phyloP scores from a whole-genome alignment of 306 rosid species.

The Corylus avellana region DNA sequence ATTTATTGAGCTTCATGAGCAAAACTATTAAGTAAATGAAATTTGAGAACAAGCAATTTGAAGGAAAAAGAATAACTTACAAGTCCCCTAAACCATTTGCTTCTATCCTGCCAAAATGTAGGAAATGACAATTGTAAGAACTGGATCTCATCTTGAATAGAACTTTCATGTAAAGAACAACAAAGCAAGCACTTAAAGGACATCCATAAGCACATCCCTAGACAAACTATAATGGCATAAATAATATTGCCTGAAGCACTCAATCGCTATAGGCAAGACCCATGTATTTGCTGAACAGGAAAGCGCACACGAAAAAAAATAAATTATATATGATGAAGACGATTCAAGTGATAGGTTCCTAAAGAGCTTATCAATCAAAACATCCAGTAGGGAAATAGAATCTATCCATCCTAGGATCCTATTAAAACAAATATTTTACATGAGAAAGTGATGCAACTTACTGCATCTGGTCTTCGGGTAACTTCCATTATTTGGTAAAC shows the following conservation, averaged over 20 bases:
- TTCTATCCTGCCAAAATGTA: conserved; percentile 68
- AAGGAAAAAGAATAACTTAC: conserved; percentile 58
- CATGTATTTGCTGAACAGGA: neutral
- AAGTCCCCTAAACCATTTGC: conserved; percentile 73
- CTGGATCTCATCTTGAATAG: conserved; percentile 10
- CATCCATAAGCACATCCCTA: conserved; percentile 18
- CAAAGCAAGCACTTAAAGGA: neutral
- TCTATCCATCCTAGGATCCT: neutral
- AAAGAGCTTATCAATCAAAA: neutral
- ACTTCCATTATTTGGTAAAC: conserved; percentile 42
- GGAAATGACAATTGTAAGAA: conserved; percentile 42
- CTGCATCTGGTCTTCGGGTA: conserved; percentile 48
- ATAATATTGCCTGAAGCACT: neutral
- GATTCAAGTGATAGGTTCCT: neutral
- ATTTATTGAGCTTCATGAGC: conserved; percentile 9
- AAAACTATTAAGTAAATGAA: conserved; percentile 6
- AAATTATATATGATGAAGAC: neutral
- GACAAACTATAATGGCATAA: neutral
- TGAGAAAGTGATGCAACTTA: conserved; percentile 53
- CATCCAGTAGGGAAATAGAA: neutral
- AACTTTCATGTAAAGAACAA: conserved; percentile 1
- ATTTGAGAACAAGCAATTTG: conserved; percentile 13
- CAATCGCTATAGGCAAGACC: neutral
- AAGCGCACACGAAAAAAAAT: neutral
- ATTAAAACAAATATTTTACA: neutral